phyloP scores from a whole-genome alignment of 768 basidiomycete species.

The Dioszegia aurantiaca region DNA sequence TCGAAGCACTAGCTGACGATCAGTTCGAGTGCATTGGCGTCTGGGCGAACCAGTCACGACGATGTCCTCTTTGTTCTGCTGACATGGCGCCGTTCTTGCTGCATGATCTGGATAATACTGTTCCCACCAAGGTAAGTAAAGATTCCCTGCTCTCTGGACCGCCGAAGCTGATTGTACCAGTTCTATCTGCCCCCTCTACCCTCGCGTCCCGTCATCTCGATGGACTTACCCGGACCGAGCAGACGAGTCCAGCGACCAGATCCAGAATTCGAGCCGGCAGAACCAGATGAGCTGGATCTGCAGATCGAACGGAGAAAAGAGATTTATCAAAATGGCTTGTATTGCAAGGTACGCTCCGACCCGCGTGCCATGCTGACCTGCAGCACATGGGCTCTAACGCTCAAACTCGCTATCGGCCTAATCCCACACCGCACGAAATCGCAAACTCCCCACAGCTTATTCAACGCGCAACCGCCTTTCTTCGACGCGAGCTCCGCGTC shows the following conservation, averaged over 20 bases:
- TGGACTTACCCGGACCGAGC: slow-evolving; percentile 31
- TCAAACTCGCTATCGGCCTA: slow-evolving; percentile 82
- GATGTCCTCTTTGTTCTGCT: slow-evolving; percentile 46
- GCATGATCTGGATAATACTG: slow-evolving; percentile 41
- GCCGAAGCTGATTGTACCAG: slow-evolving; percentile 45
- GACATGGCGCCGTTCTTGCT: slow-evolving; percentile 46
- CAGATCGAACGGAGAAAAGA: slow-evolving; percentile 71
- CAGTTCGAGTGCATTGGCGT: slow-evolving; percentile 77
- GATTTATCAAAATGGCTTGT: slow-evolving; percentile 75
- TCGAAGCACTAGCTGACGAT: slow-evolving; percentile 1
- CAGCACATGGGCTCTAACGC: slow-evolving; percentile 89
- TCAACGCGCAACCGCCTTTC: slow-evolving; percentile 68
- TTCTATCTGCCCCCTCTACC: slow-evolving; percentile 67
- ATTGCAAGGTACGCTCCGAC: slow-evolving; percentile 68
- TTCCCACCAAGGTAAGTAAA: slow-evolving; percentile 42
- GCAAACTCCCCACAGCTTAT: slow-evolving; percentile 66
- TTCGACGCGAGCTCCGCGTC: slow-evolving; percentile 79
- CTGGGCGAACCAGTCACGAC: slow-evolving; percentile 61
- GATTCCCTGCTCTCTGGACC: neutral
- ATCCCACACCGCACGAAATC: slow-evolving; percentile 81
- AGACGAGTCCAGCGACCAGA: slow-evolving; percentile 15
- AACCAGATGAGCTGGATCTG: slow-evolving; percentile 70
- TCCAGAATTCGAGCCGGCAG: slow-evolving; percentile 50
- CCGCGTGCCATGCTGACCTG: slow-evolving; percentile 12
- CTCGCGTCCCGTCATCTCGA: slow-evolving; percentile 20